Conservation (phyloP, 441 rosid genomes). For the Erodium chrysanthum region DNA sequence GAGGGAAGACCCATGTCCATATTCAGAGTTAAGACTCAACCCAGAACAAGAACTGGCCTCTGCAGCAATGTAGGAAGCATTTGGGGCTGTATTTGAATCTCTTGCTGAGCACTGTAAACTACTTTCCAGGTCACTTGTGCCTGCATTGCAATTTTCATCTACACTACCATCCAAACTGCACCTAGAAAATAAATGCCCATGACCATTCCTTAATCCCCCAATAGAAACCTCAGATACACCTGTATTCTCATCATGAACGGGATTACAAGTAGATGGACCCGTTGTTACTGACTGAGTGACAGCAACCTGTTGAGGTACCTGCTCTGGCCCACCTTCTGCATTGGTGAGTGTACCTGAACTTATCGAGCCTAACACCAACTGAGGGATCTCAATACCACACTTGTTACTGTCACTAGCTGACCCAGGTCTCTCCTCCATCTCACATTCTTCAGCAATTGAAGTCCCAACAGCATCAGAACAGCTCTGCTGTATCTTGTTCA, state of each 20-base stretch:
- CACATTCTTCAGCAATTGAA: constrained; percentile 27
- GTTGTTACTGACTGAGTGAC: constrained; percentile 21
- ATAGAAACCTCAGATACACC: constrained; percentile 8
- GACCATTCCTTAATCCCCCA: constrained; percentile 24
- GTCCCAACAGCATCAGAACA: constrained; percentile 26
- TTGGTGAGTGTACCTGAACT: constrained; percentile 22
- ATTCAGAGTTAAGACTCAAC: constrained; percentile 28
- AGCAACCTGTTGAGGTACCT: constrained; percentile 16
- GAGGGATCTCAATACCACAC: constrained; percentile 25
- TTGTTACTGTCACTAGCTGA: constrained; percentile 22
- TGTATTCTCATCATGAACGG: constrained; percentile 20
- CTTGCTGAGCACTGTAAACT: constrained; percentile 19
- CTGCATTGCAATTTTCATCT: constrained; percentile 13
- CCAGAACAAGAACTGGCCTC: constrained; percentile 27
- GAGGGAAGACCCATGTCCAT: constrained; percentile 30
- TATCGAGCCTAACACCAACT: constrained; percentile 22
- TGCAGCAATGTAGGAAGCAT: constrained; percentile 23
- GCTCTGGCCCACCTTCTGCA: constrained; percentile 24
- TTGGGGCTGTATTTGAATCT: constrained; percentile 25
- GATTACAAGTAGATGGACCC: constrained; percentile 19
- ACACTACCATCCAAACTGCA: constrained; percentile 9
- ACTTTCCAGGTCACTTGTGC: constrained; percentile 21
- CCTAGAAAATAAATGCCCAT: constrained; percentile 21
- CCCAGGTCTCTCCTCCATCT: constrained; percentile 19
- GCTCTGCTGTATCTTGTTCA: constrained; percentile 28